Conservation (phyloP, 2,329 filamentous ascomycete genomes). For the Pyrenophora teres region DNA sequence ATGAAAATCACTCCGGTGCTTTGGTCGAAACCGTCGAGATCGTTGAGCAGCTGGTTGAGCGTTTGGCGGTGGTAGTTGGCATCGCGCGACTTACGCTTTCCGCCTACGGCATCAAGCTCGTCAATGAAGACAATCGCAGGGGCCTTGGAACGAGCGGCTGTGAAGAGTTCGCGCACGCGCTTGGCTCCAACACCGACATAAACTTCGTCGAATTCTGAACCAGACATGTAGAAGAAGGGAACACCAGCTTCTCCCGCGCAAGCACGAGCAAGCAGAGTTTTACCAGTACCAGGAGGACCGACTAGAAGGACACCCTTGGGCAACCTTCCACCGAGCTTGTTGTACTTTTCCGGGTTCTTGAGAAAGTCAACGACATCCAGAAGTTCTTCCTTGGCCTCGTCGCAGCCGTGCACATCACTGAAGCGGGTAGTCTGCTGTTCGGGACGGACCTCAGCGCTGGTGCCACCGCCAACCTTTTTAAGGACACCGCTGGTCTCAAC, state of each 20-base stretch:
- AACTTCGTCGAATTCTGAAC: conserved; percentile 96
- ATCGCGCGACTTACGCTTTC: conserved; percentile 89
- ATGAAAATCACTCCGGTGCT: conserved; percentile 94
- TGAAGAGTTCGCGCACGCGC: conserved; percentile 91
- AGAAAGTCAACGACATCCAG: conserved; percentile 97
- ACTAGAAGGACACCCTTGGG: conserved; percentile 96
- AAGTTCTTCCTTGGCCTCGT: conserved; percentile 97
- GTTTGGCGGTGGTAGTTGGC: conserved; percentile 97
- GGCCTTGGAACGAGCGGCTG: conserved; percentile 79
- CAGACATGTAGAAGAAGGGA: conserved; percentile 99
- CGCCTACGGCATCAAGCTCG: conserved; percentile 91
- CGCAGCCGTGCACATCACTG: conserved; percentile 91
- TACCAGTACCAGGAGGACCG: conserved; percentile 95
- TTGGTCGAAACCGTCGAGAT: conserved; percentile 95
- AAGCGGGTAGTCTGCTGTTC: conserved; percentile 92
- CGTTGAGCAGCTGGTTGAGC: conserved; percentile 93
- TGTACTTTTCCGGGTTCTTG: conserved; percentile 90
- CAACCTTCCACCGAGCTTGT: conserved; percentile 90
- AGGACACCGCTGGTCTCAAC: conserved; percentile 80
- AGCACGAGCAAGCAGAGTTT: conserved; percentile 91
- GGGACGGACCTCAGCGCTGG: conserved; percentile 84
- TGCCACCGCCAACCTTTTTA: conserved; percentile 73
- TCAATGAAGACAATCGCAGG: conserved; percentile 96
- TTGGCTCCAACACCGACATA: conserved; percentile 97
- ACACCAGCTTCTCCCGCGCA: conserved; percentile 97